Base-by-base conservation (phyloP, 768 basidiomycete species). In the Glaciozyma antarctica region DNA sequence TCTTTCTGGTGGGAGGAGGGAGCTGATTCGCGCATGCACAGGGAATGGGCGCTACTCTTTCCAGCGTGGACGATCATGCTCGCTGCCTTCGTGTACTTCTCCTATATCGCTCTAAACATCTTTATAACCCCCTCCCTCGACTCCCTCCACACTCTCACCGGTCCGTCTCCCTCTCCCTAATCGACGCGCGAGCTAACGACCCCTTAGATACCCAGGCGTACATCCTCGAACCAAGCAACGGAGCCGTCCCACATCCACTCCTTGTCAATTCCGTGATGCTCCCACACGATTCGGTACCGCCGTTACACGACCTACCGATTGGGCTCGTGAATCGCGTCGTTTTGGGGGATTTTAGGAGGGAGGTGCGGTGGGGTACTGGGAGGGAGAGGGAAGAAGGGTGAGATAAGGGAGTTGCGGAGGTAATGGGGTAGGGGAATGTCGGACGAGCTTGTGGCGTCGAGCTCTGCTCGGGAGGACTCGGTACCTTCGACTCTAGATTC, bases 1-100 rank as follows among this genome's bases (percentile, higher is more conserved):
- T 24, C 56, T 0, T 22, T 57, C 38, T 21, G 32, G 22, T 2
- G 12, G 9, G 58, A 15, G 7, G 54, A 32, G 55, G 21, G 19
- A 15, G 30, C 16, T 15, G 19, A 45, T 30, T 30, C 10, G 32
- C 4, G 13, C 24, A 6, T 2, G n/a, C 2, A 34, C 68, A 91
- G 90, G 24, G 90, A 93, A 79, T 93, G 90, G 90, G 83, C 88
- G 24, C 71, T 93, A 26, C 81, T 92, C 19, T 72, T 92, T 16
- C 90, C 90, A 28, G 82, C 89, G 4, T 92, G 86, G 78, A 81
- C 86, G 16, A 78, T 88, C 60, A 78, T 90, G 58, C 71, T 86
- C 16, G 82, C 85, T 57, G 81, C 89, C 48, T 81, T 87, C 66
- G 86, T 87, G 10, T 93, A 91, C 76, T 81, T 83, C 70, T 79